Conservation (phyloP, 148 eudicot species). For the Suaeda aralocaspica region DNA sequence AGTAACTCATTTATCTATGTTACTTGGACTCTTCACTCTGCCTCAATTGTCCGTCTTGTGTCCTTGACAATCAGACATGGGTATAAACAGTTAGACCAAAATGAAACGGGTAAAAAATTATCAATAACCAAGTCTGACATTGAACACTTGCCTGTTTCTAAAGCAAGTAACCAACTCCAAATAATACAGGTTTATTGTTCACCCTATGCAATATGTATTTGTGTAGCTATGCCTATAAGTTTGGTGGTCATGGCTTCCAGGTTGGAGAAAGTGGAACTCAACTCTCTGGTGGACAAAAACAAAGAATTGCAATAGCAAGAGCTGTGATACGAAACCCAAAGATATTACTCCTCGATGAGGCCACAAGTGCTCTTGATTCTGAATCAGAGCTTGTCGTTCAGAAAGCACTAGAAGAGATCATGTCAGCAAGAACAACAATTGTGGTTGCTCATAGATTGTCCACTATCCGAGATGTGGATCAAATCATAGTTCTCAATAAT, state of each 20-base stretch:
- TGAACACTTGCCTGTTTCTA: not conserved
- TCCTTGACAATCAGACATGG: too few species aligned
- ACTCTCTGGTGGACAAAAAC: constrained; percentile 84
- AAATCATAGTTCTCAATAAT: constrained; percentile 41
- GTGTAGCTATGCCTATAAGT: not conserved
- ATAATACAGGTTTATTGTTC: not conserved
- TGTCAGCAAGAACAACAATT: constrained; percentile 54
- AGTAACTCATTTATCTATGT: not conserved
- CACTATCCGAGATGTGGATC: constrained; percentile 52
- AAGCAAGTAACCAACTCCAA: not conserved
- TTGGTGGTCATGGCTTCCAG: constrained; percentile 18
- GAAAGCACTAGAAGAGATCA: constrained; percentile 48
- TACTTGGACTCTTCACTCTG: too few species aligned
- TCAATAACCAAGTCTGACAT: not conserved
- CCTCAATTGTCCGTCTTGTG: too few species aligned
- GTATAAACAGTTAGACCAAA: too few species aligned
- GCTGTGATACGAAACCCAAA: constrained; percentile 63
- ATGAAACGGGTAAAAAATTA: too few species aligned
- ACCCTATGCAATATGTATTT: not conserved
- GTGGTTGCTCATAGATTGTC: constrained; percentile 66
- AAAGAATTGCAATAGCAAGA: constrained; percentile 69
- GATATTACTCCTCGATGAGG: constrained; percentile 62
- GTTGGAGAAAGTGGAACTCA: constrained; percentile 72
- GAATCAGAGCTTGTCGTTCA: constrained; percentile 67
- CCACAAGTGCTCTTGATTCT: constrained; percentile 78